Conservation (phyloP, 805 yeast species). For the Ogataea dorogensis region DNA sequence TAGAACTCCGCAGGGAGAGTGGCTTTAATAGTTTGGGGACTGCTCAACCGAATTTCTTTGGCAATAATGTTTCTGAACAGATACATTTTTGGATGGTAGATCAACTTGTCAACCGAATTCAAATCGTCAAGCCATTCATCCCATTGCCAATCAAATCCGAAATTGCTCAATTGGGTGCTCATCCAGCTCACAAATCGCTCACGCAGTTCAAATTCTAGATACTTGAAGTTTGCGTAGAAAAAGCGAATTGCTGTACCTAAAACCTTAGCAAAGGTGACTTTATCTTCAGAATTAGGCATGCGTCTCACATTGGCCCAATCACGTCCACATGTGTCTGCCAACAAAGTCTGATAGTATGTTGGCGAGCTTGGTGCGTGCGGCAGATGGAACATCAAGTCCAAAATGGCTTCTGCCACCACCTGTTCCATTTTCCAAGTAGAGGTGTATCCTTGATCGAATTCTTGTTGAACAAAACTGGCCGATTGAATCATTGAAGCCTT, state of each 20-base stretch:
- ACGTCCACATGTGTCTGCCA: slow-evolving; percentile 83
- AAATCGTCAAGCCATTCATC: slow-evolving; percentile 81
- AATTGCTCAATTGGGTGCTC: slow-evolving; percentile 87
- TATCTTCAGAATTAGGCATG: slow-evolving; percentile 22
- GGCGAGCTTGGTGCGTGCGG: slow-evolving; percentile 65
- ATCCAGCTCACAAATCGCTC: slow-evolving; percentile 85
- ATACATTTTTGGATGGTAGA: slow-evolving; percentile 68
- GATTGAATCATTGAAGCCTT: slow-evolving; percentile 30
- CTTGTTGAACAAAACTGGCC: slow-evolving; percentile 38
- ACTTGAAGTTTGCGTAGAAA: slow-evolving; percentile 64
- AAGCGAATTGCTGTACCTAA: slow-evolving; percentile 89
- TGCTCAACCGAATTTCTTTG: slow-evolving; percentile 83
- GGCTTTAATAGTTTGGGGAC: slow-evolving; percentile 63
- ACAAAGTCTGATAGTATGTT: slow-evolving; percentile 78
- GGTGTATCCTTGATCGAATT: slow-evolving; percentile 36
- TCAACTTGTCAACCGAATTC: slow-evolving; percentile 39
- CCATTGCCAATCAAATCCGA: slow-evolving; percentile 98
- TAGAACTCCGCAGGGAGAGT: slow-evolving; percentile 65
- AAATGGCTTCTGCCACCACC: slow-evolving; percentile 76
- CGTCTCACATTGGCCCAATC: slow-evolving; percentile 51
- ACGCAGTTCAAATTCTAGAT: slow-evolving; percentile 73
- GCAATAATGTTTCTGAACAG: slow-evolving; percentile 77
- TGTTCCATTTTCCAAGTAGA: slow-evolving; percentile 93
- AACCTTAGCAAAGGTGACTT: slow-evolving; percentile 79
- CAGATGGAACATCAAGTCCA: slow-evolving; percentile 72